phyloP scores from a whole-genome alignment of 495 filamentous ascomycete species.

The Letharia columbiana region DNA sequence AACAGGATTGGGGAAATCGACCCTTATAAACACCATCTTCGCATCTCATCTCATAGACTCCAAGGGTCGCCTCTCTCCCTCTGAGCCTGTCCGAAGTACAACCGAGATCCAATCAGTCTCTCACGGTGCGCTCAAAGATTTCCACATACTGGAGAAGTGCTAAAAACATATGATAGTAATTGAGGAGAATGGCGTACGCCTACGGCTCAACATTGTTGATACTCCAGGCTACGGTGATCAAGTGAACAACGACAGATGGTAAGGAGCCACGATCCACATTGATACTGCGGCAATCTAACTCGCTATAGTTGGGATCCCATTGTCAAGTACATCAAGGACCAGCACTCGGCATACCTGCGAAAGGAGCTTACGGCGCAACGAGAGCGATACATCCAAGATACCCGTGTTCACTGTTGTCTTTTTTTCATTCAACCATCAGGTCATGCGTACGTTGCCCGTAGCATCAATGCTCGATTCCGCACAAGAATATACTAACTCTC shows the following conservation, averaged over 20 bases:
- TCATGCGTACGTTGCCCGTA: constrained; percentile 57
- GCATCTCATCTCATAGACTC: constrained; percentile 98
- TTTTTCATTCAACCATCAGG: constrained; percentile 99
- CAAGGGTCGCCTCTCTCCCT: constrained; percentile 85
- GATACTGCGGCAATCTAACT: constrained; percentile 9
- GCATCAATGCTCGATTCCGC: not conserved
- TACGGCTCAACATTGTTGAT: constrained; percentile 71
- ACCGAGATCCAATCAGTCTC: constrained; percentile 97
- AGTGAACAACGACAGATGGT: constrained; percentile 77
- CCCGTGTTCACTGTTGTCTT: constrained; percentile 96
- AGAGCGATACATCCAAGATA: constrained; percentile 98
- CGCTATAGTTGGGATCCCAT: constrained; percentile 72
- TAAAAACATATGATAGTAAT: constrained; percentile 53
- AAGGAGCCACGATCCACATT: constrained; percentile 15
- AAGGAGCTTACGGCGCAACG: constrained; percentile 99
- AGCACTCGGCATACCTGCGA: constrained; percentile 98
- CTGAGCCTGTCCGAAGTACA: constrained; percentile 87
- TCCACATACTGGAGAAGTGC: constrained; percentile 2
- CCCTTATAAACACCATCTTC: constrained; percentile 99
- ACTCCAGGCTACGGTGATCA: constrained; percentile 75
- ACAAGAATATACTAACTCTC: constrained; percentile 12
- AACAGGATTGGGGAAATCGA: constrained; percentile 97
- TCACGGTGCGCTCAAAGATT: constrained; percentile 52
- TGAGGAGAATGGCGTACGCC: constrained; percentile 86
- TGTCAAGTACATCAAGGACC: constrained; percentile 99